Evolutionary conservation across 768 basidiomycete genomes (phyloP).

Genomic region (Lyophyllum semitale): DNA sequence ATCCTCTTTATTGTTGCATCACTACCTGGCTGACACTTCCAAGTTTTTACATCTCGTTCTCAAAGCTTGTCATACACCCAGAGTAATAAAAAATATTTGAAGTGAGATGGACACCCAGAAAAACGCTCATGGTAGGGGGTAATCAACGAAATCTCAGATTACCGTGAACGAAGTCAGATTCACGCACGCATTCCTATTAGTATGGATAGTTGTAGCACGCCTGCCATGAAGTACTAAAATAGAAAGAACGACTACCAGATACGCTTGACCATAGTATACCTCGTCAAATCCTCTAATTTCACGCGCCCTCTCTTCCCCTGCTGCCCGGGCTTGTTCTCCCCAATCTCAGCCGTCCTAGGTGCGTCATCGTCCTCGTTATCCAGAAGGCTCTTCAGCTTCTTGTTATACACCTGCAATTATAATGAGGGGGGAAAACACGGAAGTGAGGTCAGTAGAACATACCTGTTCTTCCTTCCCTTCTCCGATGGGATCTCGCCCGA

Average conservation of each 20-base stretch:
- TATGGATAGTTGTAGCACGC: too few relatives aligned
- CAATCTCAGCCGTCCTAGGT: conserved; percentile 67
- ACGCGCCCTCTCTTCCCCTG: conserved; percentile 59
- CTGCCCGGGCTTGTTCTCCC: conserved; percentile 52
- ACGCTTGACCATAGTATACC: conserved; percentile 95
- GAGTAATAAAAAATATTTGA: too few relatives aligned
- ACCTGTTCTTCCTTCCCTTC: conserved; percentile 88
- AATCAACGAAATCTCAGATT: too few relatives aligned
- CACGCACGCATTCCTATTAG: too few relatives aligned
- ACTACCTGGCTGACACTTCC: too few relatives aligned
- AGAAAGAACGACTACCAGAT: conserved; percentile 69
- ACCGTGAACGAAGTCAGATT: too few relatives aligned
- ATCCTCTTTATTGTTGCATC: too few relatives aligned
- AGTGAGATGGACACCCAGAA: too few relatives aligned
- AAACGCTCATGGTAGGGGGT: too few relatives aligned
- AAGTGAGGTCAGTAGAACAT: conserved; percentile 19
- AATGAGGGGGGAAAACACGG: neutral
- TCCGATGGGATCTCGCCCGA: conserved; percentile 88
- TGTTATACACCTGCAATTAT: conserved; percentile 69
- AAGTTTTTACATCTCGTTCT: too few relatives aligned
- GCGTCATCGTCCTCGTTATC: conserved; percentile 73
- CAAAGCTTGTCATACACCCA: too few relatives aligned
- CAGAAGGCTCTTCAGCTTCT: conserved; percentile 72
- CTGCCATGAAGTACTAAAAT: too few relatives aligned
- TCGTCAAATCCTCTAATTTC: conserved; percentile 83